Base-by-base conservation (phyloP, 73 alveolate species). In the Paramecium biaurelia region DNA sequence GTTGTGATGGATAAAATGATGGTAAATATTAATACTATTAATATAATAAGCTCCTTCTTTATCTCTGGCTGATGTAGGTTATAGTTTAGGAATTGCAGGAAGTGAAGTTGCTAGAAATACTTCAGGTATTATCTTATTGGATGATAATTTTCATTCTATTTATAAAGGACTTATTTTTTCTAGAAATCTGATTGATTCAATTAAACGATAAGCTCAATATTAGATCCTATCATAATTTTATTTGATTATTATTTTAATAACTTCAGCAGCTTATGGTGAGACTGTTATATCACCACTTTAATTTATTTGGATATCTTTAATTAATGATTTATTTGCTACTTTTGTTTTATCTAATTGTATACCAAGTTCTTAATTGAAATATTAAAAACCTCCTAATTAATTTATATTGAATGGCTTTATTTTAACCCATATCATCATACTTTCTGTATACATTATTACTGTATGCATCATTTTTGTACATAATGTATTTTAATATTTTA, bases 21-120 rank as follows among this genome's bases (percentile, higher is more conserved):
- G 49, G 84, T 63, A 63, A 6, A 23, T 26, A 30, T 18, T 5
- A 12, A n/a, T 30, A 23, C 2, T 2, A 11, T 2, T 63, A 2
- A 14, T 5, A 53, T 53, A 4, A 53, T 9, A 7, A 63, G 95
- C 89, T 5, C 90, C 93, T 24, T 89, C 93, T 47, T 23, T 92
- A 47, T 26, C 57, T 15, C 76, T 2, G 24, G 94, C 96, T 96
- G 99, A 97, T 92, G 98, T 96, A 57, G 99, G 99, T 20, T 97
- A 96, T 26, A 98, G 99, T 47, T 57, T 97, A 82, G 97, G 98
- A 2, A 95, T 95, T 28, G 94, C 98, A 5, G 99, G 99, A 9
- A 97, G 98, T 26, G 99, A 97, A 79, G 97, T 93, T 14, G 99
- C 99, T 28, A 97, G 97, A 85, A 96, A 94, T 38, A 98, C 98